Evolutionary conservation across 805 yeast species (phyloP).

Genomic region (Danielia reshetovae): DNA sequence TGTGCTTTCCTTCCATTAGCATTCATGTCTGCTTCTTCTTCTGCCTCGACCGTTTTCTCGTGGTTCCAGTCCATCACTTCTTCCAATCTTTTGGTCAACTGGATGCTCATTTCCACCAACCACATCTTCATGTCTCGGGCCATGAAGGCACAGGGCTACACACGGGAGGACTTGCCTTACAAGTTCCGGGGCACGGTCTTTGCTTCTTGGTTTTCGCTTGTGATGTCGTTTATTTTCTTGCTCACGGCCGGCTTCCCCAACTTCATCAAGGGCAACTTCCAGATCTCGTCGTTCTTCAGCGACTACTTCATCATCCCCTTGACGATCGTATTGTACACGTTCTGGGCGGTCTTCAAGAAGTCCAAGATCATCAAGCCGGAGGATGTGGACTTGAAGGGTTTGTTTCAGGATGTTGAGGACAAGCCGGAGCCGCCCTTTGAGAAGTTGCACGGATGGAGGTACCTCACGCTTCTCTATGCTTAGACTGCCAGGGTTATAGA

Average conservation of each 20-base stretch:
- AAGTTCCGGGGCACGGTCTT: constrained; percentile 19
- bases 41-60: constrained; percentile 26
- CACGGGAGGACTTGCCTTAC: constrained; percentile 31
- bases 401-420: constrained; percentile 26
- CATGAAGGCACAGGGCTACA: constrained; percentile 37
- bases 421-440: constrained; percentile 27
- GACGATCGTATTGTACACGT: constrained; percentile 21
- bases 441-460: constrained; percentile 19
- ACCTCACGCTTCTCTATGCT: constrained; percentile 17
- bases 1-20: constrained; percentile 34
- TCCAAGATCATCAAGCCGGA: constrained; percentile 15
- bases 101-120: constrained; percentile 29
- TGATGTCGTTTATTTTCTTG: constrained; percentile 21
- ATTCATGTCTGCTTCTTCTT: constrained; percentile 24
- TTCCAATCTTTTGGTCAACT: constrained; percentile 25
- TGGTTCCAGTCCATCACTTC: constrained; percentile 34
- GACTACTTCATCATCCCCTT: constrained; percentile 23
- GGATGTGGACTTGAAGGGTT: constrained; percentile 23
- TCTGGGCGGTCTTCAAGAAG: constrained; percentile 30
- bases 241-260: constrained; percentile 33
- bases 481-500: no score
- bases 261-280: constrained; percentile 30
- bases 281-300: constrained; percentile 20
- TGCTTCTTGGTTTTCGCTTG: constrained; percentile 31
- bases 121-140: constrained; percentile 31